phyloP scores from a whole-genome alignment of 2,329 filamentous ascomycete species.

The Rugonectria rugulosa region DNA sequence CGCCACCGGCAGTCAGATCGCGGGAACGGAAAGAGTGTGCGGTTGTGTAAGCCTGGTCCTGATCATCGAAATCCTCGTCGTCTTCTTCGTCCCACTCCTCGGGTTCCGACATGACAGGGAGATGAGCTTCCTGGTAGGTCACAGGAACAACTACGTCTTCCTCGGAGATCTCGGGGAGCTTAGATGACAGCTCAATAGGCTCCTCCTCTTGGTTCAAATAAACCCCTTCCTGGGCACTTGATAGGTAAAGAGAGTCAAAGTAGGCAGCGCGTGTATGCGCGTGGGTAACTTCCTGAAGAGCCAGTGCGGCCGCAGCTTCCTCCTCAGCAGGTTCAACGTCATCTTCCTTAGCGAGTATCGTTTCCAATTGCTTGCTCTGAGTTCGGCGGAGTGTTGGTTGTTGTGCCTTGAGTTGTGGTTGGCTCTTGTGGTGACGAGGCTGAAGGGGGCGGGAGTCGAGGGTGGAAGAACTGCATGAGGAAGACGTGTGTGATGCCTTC shows the following conservation, averaged over 20 bases:
- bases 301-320: constrained; percentile 14
- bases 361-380: constrained; percentile 53
- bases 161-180: constrained; percentile 43
- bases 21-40: constrained; percentile 79
- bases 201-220: constrained; percentile 36
- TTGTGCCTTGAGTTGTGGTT: constrained; percentile 58
- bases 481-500: constrained; percentile 25
- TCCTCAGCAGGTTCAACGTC: constrained; percentile 17
- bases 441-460: constrained; percentile 40
- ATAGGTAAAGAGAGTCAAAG: constrained; percentile 38
- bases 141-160: constrained; percentile 37
- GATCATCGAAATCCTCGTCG: constrained; percentile 70
- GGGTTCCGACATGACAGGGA: constrained; percentile 47
- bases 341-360: constrained; percentile 28
- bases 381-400: constrained; percentile 51
- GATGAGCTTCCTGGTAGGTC: constrained; percentile 34
- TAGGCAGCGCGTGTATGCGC: constrained; percentile 38
- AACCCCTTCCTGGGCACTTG: constrained; percentile 34
- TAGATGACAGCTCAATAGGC: constrained; percentile 34
- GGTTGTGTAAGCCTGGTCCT: constrained; percentile 75
- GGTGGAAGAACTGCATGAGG: constrained; percentile 4
- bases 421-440: constrained; percentile 61
- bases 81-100: constrained; percentile 84
- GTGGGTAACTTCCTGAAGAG: constrained; percentile 29
- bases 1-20: constrained; percentile 60